These are phyloP conservation scores for Lodderomyces elongisporus DNA, from an alignment of 1,139 yeast species.

Conservation along the genomic window DNA sequence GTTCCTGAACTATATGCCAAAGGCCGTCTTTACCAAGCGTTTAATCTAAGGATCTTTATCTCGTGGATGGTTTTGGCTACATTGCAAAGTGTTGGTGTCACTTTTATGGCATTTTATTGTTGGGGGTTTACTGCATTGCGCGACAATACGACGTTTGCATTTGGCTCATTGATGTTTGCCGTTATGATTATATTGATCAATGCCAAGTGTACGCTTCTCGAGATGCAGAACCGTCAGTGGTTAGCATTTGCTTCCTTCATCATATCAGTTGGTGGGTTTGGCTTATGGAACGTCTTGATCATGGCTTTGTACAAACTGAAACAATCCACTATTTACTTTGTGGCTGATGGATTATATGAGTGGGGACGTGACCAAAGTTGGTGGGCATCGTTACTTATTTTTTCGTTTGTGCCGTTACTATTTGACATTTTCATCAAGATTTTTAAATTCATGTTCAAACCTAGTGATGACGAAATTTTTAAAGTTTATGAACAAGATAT, in stretches of 20 bases:
- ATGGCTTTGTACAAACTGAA: slow-evolving; percentile 61
- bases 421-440: slow-evolving; percentile 64
- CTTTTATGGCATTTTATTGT: slow-evolving; percentile 59
- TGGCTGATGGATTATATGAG: slow-evolving; percentile 59
- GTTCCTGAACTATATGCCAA: slow-evolving; percentile 83
- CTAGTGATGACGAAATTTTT: slow-evolving; percentile 76
- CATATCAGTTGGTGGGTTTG: slow-evolving; percentile 83
- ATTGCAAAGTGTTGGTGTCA: slow-evolving; percentile 62
- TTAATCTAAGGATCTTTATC: slow-evolving; percentile 64
- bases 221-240: slow-evolving; percentile 77
- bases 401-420: slow-evolving; percentile 53
- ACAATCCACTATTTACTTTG: slow-evolving; percentile 65
- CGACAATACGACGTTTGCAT: slow-evolving; percentile 76
- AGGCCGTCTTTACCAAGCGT: slow-evolving; percentile 73
- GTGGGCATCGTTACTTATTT: slow-evolving; percentile 73
- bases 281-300: slow-evolving; percentile 77
- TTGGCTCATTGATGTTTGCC: slow-evolving; percentile 73
- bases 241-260: slow-evolving; percentile 63
- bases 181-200: slow-evolving; percentile 69
- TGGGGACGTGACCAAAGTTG: slow-evolving; percentile 79
- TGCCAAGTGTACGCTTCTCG: slow-evolving; percentile 73
- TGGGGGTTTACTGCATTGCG: slow-evolving; percentile 65
- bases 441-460: slow-evolving; percentile 49
- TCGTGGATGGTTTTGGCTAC: slow-evolving; percentile 81
- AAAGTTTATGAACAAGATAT: slow-evolving; percentile 70